A percentile compares a stretch with the other conserved stretches of the same genome.
phyloP scores from a whole-genome alignment of 805 yeast species.

The Candida nitratophila region DNA sequence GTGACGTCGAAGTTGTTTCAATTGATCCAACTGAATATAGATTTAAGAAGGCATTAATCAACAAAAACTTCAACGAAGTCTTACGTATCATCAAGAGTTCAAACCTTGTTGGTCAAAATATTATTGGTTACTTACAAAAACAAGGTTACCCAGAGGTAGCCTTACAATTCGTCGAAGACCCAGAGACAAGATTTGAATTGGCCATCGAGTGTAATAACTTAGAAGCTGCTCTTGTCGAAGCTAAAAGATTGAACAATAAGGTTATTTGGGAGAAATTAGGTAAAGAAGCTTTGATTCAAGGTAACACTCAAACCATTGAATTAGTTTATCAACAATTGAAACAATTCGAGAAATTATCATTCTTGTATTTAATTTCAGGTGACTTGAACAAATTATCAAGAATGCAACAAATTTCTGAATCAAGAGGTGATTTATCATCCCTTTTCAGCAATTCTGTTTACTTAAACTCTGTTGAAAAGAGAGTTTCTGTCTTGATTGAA shows the following conservation, averaged over 20 bases:
- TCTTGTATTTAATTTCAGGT: slow-evolving; percentile 81
- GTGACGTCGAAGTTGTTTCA: slow-evolving; percentile 67
- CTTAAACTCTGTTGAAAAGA: slow-evolving; percentile 64
- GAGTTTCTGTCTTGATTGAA: slow-evolving; percentile 66
- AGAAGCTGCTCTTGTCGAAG: slow-evolving; percentile 82
- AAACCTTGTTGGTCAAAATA: slow-evolving; percentile 93
- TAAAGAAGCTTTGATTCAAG: slow-evolving; percentile 82
- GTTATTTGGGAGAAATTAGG: slow-evolving; percentile 78
- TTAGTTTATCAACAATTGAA: slow-evolving; percentile 82
- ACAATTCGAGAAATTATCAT: slow-evolving; percentile 81
- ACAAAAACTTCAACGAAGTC: slow-evolving; percentile 87
- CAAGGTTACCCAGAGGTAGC: slow-evolving; percentile 98
- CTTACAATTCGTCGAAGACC: slow-evolving; percentile 91
- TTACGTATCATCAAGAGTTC: slow-evolving; percentile 81
- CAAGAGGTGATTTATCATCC: slow-evolving; percentile 73
- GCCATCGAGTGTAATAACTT: slow-evolving; percentile 93
- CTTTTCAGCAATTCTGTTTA: slow-evolving; percentile 79
- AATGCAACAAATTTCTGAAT: slow-evolving; percentile 87
- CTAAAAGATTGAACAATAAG: slow-evolving; percentile 61
- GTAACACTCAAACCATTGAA: slow-evolving; percentile 81
- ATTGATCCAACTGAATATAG: slow-evolving; percentile 97
- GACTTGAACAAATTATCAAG: slow-evolving; percentile 65
- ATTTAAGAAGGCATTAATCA: slow-evolving; percentile 87
- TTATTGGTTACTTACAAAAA: slow-evolving; percentile 89
- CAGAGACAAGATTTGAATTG: slow-evolving; percentile 91